Percentiles rank a stretch among this genome's conserved stretches.
These are phyloP conservation scores for Coemansia sp. DNA, from an alignment of 192 early-diverging fungal species.

Conservation along the genomic window DNA sequence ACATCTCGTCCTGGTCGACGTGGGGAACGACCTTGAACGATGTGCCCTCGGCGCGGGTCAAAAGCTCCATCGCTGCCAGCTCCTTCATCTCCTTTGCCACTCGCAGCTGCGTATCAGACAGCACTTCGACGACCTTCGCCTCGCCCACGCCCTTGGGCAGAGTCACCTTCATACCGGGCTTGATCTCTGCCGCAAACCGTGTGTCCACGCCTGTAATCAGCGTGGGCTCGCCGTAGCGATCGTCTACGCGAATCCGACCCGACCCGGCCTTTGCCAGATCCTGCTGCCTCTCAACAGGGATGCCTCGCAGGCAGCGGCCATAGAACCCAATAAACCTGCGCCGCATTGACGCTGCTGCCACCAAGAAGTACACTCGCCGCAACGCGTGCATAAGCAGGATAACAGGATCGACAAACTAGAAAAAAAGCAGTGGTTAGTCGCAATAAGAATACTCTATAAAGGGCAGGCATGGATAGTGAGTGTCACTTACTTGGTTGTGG, in stretches of 20 bases:
- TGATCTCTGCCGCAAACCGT: conserved; percentile 64
- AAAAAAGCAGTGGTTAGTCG: not conserved
- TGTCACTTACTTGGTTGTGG: conserved; percentile 62
- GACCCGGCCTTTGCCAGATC: conserved; percentile 75
- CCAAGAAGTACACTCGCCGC: conserved; percentile 74
- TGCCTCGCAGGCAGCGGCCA: conserved; percentile 72
- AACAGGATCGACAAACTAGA: conserved; percentile 88
- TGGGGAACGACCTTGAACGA: conserved; percentile 73
- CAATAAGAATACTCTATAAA: not conserved
- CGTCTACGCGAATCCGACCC: conserved; percentile 68
- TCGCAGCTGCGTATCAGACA: conserved; percentile 78
- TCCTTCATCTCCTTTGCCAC: conserved; percentile 79
- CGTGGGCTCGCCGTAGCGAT: conserved; percentile 66
- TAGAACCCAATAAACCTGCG: conserved; percentile 80
- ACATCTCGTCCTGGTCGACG: conserved; percentile 88
- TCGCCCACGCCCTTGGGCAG: conserved; percentile 61
- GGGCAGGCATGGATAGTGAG: not conserved
- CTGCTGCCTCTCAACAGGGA: conserved; percentile 91
- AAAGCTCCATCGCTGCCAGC: conserved; percentile 58
- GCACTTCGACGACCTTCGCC: conserved; percentile 71
- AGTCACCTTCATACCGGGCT: conserved; percentile 61
- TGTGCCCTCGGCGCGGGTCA: conserved; percentile 61
- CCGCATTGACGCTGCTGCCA: conserved; percentile 87
- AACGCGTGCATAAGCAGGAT: conserved; percentile 80
- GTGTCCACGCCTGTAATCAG: conserved; percentile 70